Evolutionary conservation across 1,284 basidiomycete genomes (phyloP), one percentile per base, ranked within the genome.

Genomic region (Ceratobasidium sp.): DNA sequence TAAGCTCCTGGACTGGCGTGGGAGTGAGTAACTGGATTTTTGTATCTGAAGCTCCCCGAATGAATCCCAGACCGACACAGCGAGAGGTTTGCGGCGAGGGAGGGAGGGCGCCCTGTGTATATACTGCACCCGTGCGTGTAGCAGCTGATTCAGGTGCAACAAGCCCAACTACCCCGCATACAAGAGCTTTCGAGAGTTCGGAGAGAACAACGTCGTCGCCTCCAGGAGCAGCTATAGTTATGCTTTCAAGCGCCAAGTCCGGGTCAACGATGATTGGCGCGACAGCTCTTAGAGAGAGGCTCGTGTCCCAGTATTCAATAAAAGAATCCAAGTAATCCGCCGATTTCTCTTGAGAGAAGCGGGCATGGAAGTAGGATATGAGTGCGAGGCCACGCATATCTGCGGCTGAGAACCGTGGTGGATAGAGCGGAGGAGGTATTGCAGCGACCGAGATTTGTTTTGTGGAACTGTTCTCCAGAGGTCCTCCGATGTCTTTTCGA

Each of bases 341-440:
- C 76, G 9, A 85, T 86, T 13, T 82, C 83, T 11, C 59, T 0
- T 53, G 22, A 2, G 77, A 54, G 78, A 90, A 89, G 0, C 83
- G 68, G n/a, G 88, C 85, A 80, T 96, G 88, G 77, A 98, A 90
- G 83, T 96, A 96, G 0, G 93, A 92, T n/a, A 96, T 83, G 29
- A 92, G 84, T 11, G 88, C 85, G 19, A 96, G 83, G 1, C 87
- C 85, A 4, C 95, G 89, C 75, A 92, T 86, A 79, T 97, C 95
- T 0, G 90, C 86, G 0, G 94, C 85, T 0, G 90, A 89, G 78
- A 31, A 81, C 80, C 79, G 79, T 1, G 79, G 81, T 5, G 46
- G 59, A 43, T 49, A 51, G n/a, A 54, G 43, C 13, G 69, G 29
- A n/a, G 54, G 24, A 22, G 59, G 54, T 56, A 65, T 73, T 27